A percentile compares a stretch with the other conserved stretches of the same genome.
Evolutionary conservation across 805 yeast species (phyloP).

Genomic region (Starmerella scarabaei): DNA sequence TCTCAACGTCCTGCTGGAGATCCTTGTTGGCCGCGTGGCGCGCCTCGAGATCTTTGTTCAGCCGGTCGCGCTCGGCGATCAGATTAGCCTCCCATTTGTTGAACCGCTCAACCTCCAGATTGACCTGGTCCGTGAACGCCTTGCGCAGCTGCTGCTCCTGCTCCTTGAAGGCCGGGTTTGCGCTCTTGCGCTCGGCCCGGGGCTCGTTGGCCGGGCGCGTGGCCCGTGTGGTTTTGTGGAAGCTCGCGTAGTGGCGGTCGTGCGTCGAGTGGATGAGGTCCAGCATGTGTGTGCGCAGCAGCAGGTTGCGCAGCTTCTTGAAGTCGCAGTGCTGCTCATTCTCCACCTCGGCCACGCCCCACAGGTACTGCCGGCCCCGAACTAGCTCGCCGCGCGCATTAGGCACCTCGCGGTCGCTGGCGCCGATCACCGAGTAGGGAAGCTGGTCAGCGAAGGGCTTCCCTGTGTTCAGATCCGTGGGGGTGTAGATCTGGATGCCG

Average conservation of each 20-base stretch:
- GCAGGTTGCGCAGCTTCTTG: constrained; percentile 43
- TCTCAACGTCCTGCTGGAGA: constrained; percentile 27
- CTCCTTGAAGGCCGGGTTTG: constrained; percentile 87
- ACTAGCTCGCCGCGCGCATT: constrained; percentile 38
- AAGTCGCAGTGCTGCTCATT: constrained; percentile 71
- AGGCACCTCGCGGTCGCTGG: constrained; percentile 36
- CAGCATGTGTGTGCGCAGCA: constrained; percentile 59
- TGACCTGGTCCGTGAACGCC: constrained; percentile 91
- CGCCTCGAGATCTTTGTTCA: constrained; percentile 86
- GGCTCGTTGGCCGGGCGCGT: constrained; percentile 35
- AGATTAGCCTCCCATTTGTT: constrained; percentile 98
- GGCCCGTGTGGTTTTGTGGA: constrained; percentile 45
- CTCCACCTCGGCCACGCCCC: constrained; percentile 84
- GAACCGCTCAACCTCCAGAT: constrained; percentile 91
- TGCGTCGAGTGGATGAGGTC: constrained; percentile 71
- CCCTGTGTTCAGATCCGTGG: constrained; percentile 27
- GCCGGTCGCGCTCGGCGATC: constrained; percentile 84
- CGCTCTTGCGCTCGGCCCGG: constrained; percentile 29
- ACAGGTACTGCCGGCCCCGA: constrained; percentile 62
- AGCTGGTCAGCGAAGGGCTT: constrained; percentile 29
- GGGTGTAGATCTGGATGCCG: constrained; percentile 43
- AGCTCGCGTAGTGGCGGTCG: constrained; percentile 52
- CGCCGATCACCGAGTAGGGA: constrained; percentile 65
- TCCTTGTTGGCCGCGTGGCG: constrained; percentile 41
- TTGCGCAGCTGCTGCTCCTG: constrained; percentile 90